Base-by-base conservation (phyloP, 2,329 filamentous ascomycete genomes). In the Lasiodiplodia citricola region DNA sequence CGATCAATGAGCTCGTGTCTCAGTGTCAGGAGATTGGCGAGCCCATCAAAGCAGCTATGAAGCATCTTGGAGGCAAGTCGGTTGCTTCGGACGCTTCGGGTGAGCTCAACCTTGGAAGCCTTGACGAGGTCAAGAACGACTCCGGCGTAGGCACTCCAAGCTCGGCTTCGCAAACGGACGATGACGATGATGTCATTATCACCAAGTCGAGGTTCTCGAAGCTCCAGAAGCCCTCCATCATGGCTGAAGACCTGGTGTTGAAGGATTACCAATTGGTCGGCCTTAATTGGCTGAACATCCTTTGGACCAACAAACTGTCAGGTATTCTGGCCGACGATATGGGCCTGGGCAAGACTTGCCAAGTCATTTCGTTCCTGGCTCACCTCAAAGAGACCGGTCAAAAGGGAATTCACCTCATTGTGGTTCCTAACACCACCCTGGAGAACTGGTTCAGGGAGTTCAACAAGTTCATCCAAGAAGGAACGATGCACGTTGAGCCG, bases 381-480 rank as follows among this genome's bases (percentile, higher is more conserved):
- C 91, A 97, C 74, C 84, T 99, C 31, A 89, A 92, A 18, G 89
- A 94, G 75, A 87, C 87, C 37, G 88, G 82, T 71, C 85, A 82
- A 76, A 88, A 75, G 83, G 93, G 92, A 75, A 93, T 83, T 83
- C 89, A 97, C 77, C 82, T 99, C 44, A 87, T 99, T 47, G 90
- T 99, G 35, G 96, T 98, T 1, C 96, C 96, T 5, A 92, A 93
- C 0, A 97, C 95, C 0, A 97, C 95, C 0, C 87, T 97, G 11
- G 95, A 97, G 75, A 99, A 99, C 77, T 99, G 96, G 96, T 87
- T 96, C 63, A 88, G 90, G 63, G 96, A 99, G 78, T 97, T 99
- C 75, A 84, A 91, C 70, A 90, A 88, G 58, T 99, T 99, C 79
- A 95, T 94, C 6, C 93, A 93, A 0, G 84, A 84, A 0, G 44